Percentiles rank a stretch among this genome's conserved stretches.
Evolutionary conservation across 2,329 filamentous ascomycete genomes (phyloP).

Genomic region (Diaporthe nobilis): DNA sequence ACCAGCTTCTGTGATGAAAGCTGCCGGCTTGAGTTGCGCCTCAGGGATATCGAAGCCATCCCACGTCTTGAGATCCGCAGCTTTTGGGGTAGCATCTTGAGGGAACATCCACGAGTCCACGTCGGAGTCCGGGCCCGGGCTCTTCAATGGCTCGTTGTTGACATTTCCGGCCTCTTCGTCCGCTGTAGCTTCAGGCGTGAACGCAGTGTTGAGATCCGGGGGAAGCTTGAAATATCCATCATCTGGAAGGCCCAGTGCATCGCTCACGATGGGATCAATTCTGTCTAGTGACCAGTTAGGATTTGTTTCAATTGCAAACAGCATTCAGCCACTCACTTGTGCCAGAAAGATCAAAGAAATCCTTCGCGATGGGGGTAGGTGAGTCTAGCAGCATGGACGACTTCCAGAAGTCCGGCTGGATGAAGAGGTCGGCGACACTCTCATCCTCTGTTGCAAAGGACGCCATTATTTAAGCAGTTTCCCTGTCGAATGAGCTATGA

Average conservation of each 20-base stretch:
- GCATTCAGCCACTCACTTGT: conserved; percentile 47
- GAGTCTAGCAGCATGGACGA: conserved; percentile 65
- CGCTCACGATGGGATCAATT: conserved; percentile 31
- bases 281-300: conserved; percentile 14
- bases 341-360: conserved; percentile 61
- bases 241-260: conserved; percentile 3
- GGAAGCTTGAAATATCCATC: conserved; percentile 55
- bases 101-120: conserved; percentile 65
- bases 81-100: conserved; percentile 49
- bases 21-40: conserved; percentile 54
- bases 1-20: conserved; percentile 79
- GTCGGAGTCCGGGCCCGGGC: conserved; percentile 35
- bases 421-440: conserved; percentile 70
- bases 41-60: conserved; percentile 70
- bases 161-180: conserved; percentile 6
- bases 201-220: conserved; percentile 44
- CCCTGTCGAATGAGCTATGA: not conserved
- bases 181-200: not conserved
- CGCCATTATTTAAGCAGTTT: conserved; percentile 15
- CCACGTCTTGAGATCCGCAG: conserved; percentile 74
- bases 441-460: conserved; percentile 56
- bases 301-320: not conserved
- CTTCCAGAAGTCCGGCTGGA: conserved; percentile 73
- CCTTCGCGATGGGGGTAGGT: conserved; percentile 40
- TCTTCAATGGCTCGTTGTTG: conserved; percentile 27